Evolutionary conservation across 1,284 basidiomycete species (phyloP).

Genomic region (Pterula multifida): DNA sequence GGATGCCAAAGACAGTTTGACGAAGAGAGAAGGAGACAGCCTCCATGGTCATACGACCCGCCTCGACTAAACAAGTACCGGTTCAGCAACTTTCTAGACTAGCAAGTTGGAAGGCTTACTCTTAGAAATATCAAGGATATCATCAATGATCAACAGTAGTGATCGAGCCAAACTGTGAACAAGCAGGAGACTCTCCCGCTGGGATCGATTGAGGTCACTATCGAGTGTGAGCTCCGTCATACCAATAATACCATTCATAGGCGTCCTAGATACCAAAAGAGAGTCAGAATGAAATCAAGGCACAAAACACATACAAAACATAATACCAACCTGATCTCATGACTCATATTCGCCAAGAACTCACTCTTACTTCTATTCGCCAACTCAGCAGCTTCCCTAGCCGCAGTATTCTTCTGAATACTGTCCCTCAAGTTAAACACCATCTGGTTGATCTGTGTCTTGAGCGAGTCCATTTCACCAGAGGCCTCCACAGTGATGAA

Average conservation of each 20-base stretch:
- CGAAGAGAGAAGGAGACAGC: conserved; percentile 97
- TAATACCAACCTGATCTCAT: conserved; percentile 73
- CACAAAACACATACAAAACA: conserved; percentile 5
- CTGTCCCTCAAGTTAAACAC: conserved; percentile 94
- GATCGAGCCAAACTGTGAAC: conserved; percentile 94
- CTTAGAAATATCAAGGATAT: conserved; percentile 97
- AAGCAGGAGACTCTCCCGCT: conserved; percentile 90
- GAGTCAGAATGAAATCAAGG: conserved; percentile 4
- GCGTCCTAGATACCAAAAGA: conserved; percentile 48
- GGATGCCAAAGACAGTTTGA: conserved; percentile 92
- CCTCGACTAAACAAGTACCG: conserved; percentile 58
- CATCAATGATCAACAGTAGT: conserved; percentile 93
- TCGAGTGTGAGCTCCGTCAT: conserved; percentile 99
- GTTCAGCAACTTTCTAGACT: too few relatives aligned
- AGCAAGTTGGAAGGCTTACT: conserved; percentile 63
- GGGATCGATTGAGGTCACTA: conserved; percentile 78
- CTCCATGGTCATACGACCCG: conserved; percentile 99
- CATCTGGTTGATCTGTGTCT: conserved; percentile 99
- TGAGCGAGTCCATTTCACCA: conserved; percentile 98
- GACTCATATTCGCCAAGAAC: conserved; percentile 97
- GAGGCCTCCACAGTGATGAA: conserved; percentile 99
- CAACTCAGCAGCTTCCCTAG: conserved; percentile 93
- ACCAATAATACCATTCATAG: conserved; percentile 99
- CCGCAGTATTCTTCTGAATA: conserved; percentile 98
- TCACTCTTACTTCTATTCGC: conserved; percentile 96